Conservation (phyloP, 2,329 filamentous ascomycete genomes). For the Curvularia hawaiiensis region DNA sequence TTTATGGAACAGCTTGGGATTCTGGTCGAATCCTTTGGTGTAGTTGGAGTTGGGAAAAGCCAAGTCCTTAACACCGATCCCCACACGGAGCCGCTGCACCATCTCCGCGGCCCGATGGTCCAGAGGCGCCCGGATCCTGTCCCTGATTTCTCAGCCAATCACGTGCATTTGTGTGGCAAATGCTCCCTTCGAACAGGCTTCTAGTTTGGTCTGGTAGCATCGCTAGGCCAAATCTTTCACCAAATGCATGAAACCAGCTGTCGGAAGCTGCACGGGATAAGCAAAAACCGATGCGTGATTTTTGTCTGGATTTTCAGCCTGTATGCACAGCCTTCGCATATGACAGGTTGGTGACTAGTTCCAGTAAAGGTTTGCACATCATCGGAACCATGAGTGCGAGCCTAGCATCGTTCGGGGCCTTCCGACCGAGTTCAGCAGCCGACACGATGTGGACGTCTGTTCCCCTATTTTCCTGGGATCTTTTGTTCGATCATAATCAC, state of each 20-base stretch:
- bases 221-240: background rate
- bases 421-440: background rate
- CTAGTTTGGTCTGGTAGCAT: background rate
- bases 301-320: background rate
- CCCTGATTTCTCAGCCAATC: constrained; percentile 8
- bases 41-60: constrained; percentile 1
- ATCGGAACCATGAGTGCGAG: background rate
- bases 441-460: background rate
- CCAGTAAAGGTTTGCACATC: background rate
- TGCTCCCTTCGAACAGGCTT: background rate
- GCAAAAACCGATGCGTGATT: background rate
- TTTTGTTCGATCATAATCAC: background rate
- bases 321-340: background rate
- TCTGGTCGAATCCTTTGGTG: constrained; percentile 9
- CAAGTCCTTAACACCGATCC: constrained; percentile 8
- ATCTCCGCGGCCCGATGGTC: constrained; percentile 9
- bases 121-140: background rate
- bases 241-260: background rate
- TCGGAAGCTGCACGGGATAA: background rate
- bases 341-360: background rate
- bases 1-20: constrained; percentile 5
- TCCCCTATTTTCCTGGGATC: background rate
- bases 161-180: constrained; percentile 7
- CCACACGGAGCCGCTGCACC: constrained; percentile 12
- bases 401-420: background rate